phyloP scores from a whole-genome alignment of 2,329 filamentous ascomycete genomes.

The Phialemoniopsis sp. region DNA sequence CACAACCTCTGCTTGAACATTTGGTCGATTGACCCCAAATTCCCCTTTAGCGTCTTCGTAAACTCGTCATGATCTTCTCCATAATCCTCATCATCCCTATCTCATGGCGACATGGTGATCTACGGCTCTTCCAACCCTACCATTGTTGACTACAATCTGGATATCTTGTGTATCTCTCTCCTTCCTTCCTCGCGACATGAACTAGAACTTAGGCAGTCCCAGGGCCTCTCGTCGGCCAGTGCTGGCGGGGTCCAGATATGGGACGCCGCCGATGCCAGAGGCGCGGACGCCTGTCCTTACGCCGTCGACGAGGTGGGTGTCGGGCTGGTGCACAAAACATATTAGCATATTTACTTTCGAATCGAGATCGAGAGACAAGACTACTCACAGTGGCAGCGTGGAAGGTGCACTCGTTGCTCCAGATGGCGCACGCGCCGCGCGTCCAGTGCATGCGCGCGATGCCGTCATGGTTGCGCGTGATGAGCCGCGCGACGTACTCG shows the following conservation, averaged over 20 bases:
- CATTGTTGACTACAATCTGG: no score
- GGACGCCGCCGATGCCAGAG: conserved; percentile 29
- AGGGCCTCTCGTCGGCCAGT: conserved; percentile 21
- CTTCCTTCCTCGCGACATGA: no score
- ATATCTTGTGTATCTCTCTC: no score
- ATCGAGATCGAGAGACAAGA: background rate
- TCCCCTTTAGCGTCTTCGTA: no score
- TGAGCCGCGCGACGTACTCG: conserved; percentile 27
- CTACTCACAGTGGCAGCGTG: conserved; percentile 23
- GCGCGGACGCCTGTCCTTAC: conserved; percentile 26
- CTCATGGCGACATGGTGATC: no score
- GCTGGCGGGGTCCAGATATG: conserved; percentile 29
- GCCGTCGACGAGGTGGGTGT: conserved; percentile 23
- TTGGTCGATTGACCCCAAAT: no score
- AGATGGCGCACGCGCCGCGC: conserved; percentile 30
- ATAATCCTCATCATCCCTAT: no score
- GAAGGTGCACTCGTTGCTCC: conserved; percentile 27
- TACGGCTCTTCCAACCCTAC: no score
- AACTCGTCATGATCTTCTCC: no score
- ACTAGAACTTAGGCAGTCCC: conserved; percentile 3
- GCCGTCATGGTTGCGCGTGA: conserved; percentile 33
- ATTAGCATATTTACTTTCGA: background rate
- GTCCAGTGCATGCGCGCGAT: conserved; percentile 34
- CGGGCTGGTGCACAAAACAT: conserved; percentile 14
- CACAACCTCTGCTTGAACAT: no score